phyloP scores from a whole-genome alignment of 1,284 basidiomycete species.

The Sporisorium scitamineum region DNA sequence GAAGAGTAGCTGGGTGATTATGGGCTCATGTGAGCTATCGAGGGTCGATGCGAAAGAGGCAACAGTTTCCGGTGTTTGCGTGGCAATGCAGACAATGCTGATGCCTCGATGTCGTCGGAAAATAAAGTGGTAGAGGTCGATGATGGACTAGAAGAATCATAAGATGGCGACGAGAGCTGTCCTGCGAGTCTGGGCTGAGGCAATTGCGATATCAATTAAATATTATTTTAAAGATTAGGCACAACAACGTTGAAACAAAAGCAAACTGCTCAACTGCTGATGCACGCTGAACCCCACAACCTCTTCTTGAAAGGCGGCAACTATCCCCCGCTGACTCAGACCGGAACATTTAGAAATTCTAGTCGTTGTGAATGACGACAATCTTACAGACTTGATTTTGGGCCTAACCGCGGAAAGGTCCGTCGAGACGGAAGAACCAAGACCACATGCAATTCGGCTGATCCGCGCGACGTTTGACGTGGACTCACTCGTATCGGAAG shows the following conservation, averaged over 20 bases:
- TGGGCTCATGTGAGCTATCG: conserved; percentile 20
- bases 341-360: not conserved
- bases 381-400: not conserved
- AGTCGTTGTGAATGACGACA: not conserved
- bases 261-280: not conserved
- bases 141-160: not conserved
- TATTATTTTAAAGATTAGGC: no score
- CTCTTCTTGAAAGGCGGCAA: no score
- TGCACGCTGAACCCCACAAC: not conserved
- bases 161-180: not conserved
- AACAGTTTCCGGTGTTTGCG: not conserved
- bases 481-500: not conserved
- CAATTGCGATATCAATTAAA: not conserved
- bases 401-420: conserved; percentile 4
- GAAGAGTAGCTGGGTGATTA: not conserved
- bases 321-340: conserved; percentile 2
- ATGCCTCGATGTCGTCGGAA: no score
- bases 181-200: not conserved
- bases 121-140: no score
- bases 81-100: not conserved
- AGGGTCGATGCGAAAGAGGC: not conserved
- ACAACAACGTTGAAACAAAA: no score
- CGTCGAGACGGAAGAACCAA: not conserved
- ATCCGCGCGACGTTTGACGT: conserved; percentile 5
- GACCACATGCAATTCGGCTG: conserved; percentile 5